phyloP scores from a whole-genome alignment of 805 yeast genomes.

The Sungouiella thailandica region DNA sequence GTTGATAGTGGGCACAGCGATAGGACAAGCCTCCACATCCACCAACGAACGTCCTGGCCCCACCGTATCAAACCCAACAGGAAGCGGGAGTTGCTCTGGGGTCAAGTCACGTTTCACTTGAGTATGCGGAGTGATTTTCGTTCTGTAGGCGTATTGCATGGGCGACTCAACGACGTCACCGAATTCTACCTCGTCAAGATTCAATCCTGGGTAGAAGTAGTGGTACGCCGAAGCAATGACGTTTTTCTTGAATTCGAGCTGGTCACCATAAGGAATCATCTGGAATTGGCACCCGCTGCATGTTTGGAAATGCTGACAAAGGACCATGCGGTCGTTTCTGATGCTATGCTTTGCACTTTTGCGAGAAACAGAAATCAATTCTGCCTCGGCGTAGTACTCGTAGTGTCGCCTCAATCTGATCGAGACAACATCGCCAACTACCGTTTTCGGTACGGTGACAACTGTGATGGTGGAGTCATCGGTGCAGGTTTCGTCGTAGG shows the following conservation, averaged over 20 bases:
- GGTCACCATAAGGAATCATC: slow-evolving; percentile 36
- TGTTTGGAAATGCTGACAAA: slow-evolving; percentile 30
- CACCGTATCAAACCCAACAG: slow-evolving; percentile 29
- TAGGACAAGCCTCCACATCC: slow-evolving; percentile 34
- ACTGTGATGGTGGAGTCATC: slow-evolving; percentile 15
- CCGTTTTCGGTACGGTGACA: slow-evolving; percentile 33
- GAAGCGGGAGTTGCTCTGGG: slow-evolving; percentile 7
- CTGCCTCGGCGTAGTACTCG: slow-evolving; percentile 26
- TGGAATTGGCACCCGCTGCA: slow-evolving; percentile 43
- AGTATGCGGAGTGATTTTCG: slow-evolving; percentile 40
- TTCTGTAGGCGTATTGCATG: slow-evolving; percentile 33
- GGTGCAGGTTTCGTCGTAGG: slow-evolving; percentile 8
- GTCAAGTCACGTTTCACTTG: slow-evolving; percentile 10
- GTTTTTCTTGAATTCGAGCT: slow-evolving; percentile 26
- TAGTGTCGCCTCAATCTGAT: slow-evolving; percentile 28
- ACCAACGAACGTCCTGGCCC: slow-evolving; percentile 19
- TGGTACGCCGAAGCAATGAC: slow-evolving; percentile 30
- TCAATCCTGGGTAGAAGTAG: slow-evolving; percentile 27
- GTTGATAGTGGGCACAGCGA: slow-evolving; percentile 31
- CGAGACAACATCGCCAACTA: slow-evolving; percentile 33
- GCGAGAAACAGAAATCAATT: slow-evolving; percentile 16
- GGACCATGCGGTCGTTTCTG: slow-evolving; percentile 23
- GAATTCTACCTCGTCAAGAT: slow-evolving; percentile 8
- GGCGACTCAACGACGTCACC: slow-evolving; percentile 32
- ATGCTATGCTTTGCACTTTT: slow-evolving; percentile 3